Evolutionary conservation across 2,329 filamentous ascomycete species (phyloP).

Genomic region (Bipolaris oryzae): DNA sequence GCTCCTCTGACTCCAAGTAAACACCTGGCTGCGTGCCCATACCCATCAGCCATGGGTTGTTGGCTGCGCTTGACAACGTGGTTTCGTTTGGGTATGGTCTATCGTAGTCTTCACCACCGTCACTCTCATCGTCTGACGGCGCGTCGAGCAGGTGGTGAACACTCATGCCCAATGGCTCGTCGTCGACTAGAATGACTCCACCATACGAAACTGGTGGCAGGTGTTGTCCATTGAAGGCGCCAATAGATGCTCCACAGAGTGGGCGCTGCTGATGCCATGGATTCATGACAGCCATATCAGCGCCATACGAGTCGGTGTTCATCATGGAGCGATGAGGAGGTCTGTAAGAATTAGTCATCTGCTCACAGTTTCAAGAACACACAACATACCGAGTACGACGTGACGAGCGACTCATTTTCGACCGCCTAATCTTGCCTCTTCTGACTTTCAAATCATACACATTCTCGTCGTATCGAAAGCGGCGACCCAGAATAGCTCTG

Average conservation of each 20-base stretch:
- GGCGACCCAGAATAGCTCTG: constrained; percentile 71
- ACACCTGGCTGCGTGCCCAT: constrained; percentile 46
- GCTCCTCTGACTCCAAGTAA: constrained; percentile 37
- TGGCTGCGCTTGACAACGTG: constrained; percentile 53
- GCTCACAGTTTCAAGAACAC: too few species aligned
- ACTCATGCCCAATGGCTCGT: constrained; percentile 88
- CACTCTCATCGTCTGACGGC: constrained; percentile 59
- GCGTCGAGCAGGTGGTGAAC: constrained; percentile 93
- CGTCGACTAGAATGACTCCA: constrained; percentile 83
- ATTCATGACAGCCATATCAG: constrained; percentile 61
- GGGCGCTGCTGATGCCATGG: constrained; percentile 79
- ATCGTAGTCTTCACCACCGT: constrained; percentile 48
- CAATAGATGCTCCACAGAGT: constrained; percentile 87
- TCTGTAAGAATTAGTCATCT: constrained; percentile 1
- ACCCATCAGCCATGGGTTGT: constrained; percentile 45
- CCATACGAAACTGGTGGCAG: constrained; percentile 90
- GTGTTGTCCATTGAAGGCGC: constrained; percentile 85
- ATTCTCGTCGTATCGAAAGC: constrained; percentile 70
- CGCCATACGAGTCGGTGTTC: constrained; percentile 44
- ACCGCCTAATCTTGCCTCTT: constrained; percentile 69
- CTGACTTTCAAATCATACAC: constrained; percentile 74
- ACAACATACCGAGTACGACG: constrained; percentile 29
- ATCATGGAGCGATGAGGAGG: constrained; percentile 50
- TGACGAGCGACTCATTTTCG: constrained; percentile 54
- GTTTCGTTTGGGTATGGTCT: constrained; percentile 35